phyloP scores from a whole-genome alignment of 352 stramenopile genomes.

The Globisporangium sylvaticum region DNA sequence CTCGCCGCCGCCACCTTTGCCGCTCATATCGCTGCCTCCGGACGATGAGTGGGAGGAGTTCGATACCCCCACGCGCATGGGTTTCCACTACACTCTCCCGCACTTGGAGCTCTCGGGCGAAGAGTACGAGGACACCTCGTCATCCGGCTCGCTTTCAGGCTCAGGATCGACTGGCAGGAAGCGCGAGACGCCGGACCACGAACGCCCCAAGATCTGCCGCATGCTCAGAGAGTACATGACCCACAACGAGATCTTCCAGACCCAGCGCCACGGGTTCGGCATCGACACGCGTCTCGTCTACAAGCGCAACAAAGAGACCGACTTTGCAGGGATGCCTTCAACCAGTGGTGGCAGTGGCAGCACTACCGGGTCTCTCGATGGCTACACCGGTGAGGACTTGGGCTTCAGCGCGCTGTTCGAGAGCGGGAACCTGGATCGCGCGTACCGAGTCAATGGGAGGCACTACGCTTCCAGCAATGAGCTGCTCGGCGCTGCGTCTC shows the following conservation, averaged over 20 bases:
- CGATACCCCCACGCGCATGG: slow-evolving; percentile 48
- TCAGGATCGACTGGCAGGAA: not conserved
- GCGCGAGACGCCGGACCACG: slow-evolving; percentile 10
- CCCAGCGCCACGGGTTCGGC: slow-evolving; percentile 51
- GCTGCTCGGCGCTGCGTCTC: slow-evolving; percentile 14
- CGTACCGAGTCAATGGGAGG: slow-evolving; percentile 52
- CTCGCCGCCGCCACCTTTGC: slow-evolving; percentile 47
- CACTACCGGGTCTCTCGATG: not conserved
- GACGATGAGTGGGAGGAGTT: slow-evolving; percentile 73
- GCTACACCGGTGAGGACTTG: slow-evolving; percentile 29
- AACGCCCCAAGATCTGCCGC: slow-evolving; percentile 32
- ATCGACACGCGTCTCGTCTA: slow-evolving; percentile 55
- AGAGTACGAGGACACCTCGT: slow-evolving; percentile 23
- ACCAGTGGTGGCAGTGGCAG: not conserved
- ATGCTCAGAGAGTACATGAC: slow-evolving; percentile 66
- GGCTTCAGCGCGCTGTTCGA: slow-evolving; percentile 67
- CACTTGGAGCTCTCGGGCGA: slow-evolving; percentile 39
- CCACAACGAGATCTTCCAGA: slow-evolving; percentile 63
- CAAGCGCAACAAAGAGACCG: slow-evolving; percentile 55
- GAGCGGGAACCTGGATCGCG: slow-evolving; percentile 72
- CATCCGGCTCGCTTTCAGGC: slow-evolving; percentile 2
- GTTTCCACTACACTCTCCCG: slow-evolving; percentile 51
- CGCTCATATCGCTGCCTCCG: slow-evolving; percentile 58
- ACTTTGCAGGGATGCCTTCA: not conserved
- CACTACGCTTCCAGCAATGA: slow-evolving; percentile 50